A percentile compares a stretch with the other conserved stretches of the same genome.
These are phyloP conservation scores for Paulownia fortunei DNA, from an alignment of 257 asterid species.

Conservation along the genomic window DNA sequence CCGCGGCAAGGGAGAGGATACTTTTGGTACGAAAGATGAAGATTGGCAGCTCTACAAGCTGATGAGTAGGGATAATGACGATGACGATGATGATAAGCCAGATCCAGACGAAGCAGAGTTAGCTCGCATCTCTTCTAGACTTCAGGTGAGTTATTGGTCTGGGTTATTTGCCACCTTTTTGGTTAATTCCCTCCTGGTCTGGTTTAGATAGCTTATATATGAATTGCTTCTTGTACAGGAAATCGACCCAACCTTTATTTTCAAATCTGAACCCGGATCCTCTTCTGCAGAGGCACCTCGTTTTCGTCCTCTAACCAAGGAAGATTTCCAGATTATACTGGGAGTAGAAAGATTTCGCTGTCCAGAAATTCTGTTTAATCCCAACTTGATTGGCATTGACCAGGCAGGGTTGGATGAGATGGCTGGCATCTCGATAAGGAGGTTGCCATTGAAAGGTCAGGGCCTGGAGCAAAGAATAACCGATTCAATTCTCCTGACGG, in stretches of 20 bases:
- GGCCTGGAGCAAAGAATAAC: conserved; percentile 67
- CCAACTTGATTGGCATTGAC: conserved; percentile 84
- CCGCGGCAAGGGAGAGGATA: conserved; percentile 98
- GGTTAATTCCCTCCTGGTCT: too few species aligned
- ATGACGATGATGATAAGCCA: conserved; percentile 81
- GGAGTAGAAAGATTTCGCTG: conserved; percentile 97
- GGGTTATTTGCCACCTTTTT: too few species aligned
- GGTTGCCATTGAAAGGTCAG: conserved; percentile 53
- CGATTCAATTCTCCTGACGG: conserved; percentile 76
- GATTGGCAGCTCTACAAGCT: conserved; percentile 99
- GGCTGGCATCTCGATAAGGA: conserved; percentile 71
- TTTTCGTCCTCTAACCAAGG: conserved; percentile 84
- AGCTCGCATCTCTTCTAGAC: conserved; percentile 82
- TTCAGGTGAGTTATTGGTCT: too few species aligned
- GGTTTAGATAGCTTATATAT: neutral
- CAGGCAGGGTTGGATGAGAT: conserved; percentile 95
- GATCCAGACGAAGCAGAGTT: conserved; percentile 87
- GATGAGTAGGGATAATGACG: conserved; percentile 93
- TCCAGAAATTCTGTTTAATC: conserved; percentile 83
- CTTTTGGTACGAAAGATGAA: conserved; percentile 91
- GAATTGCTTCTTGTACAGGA: conserved; percentile 55
- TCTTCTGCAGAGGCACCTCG: conserved; percentile 69
- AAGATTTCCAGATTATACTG: conserved; percentile 79
- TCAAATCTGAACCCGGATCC: conserved; percentile 68
- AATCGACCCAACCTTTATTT: conserved; percentile 83